Conservation (phyloP, 208 protist species). For the Crithidia fasciculata region DNA sequence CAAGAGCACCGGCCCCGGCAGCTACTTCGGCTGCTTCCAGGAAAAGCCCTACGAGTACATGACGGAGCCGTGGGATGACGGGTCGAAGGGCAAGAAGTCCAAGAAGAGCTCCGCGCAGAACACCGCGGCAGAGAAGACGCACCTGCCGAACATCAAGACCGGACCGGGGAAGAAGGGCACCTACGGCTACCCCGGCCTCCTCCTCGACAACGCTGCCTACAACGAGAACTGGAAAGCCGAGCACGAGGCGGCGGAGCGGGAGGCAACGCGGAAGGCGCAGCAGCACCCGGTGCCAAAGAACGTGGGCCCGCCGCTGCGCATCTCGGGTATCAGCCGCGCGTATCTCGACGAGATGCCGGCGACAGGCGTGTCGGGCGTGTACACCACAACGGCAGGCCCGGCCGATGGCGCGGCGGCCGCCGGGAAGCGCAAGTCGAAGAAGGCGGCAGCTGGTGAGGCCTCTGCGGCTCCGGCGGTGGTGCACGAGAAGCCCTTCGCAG, state of each 20-base stretch:
- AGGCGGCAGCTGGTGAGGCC: slow-evolving; percentile 15
- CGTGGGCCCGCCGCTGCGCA: slow-evolving; percentile 54
- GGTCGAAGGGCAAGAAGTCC: slow-evolving; percentile 49
- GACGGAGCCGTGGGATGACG: slow-evolving; percentile 63
- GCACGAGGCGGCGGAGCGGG: slow-evolving; percentile 24
- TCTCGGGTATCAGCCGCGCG: slow-evolving; percentile 52
- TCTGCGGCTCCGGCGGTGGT: slow-evolving; percentile 10
- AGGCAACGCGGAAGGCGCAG: slow-evolving; percentile 23
- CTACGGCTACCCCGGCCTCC: slow-evolving; percentile 72
- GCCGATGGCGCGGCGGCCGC: slow-evolving; percentile 24
- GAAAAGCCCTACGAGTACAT: slow-evolving; percentile 75
- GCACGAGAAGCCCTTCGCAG: slow-evolving; percentile 57
- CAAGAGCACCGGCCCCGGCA: slow-evolving; percentile 80
- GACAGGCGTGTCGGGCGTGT: slow-evolving; percentile 80
- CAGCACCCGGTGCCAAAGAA: slow-evolving; percentile 19
- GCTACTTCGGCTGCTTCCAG: slow-evolving; percentile 89
- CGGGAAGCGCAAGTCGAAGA: slow-evolving; percentile 35
- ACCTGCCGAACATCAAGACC: slow-evolving; percentile 87
- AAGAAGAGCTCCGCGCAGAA: slow-evolving; percentile 1
- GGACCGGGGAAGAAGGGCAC: slow-evolving; percentile 82
- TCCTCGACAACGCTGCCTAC: slow-evolving; percentile 68
- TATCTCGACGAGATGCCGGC: slow-evolving; percentile 79
- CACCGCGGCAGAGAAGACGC: slow-evolving; percentile 24
- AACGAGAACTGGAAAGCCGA: slow-evolving; percentile 70
- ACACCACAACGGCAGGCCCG: slow-evolving; percentile 45